Base-by-base conservation (phyloP, 495 filamentous ascomycete genomes). In the Usnea hakonensis region DNA sequence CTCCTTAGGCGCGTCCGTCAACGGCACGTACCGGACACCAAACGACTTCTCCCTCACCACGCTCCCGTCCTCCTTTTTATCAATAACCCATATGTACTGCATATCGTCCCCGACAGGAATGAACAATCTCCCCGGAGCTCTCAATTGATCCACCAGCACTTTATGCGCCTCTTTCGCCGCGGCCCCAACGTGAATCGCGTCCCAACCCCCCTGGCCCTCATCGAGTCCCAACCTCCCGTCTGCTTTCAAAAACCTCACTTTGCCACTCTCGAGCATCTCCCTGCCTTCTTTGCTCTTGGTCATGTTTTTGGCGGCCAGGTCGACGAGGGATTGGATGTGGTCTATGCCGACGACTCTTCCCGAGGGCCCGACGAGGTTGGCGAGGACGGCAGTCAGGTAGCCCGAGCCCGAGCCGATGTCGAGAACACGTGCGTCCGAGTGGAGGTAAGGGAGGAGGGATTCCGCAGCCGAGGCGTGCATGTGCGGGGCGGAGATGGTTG, bases 131-230 rank as follows among this genome's bases (percentile, higher is more conserved):
- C 94, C 94, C 0, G 92, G 92, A 6, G 81, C 77, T 63, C 82
- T 84, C 68, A 98, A 75, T 73, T 97, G 94, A 46, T 87, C 82
- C 53, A 95, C 72, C 67, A 99, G 72, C 64, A 80, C 79, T 41
- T 81, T 68, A 70, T 96, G 93, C 54, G 95, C 75, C 67, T 81
- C 79, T 65, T 75, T 79, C 17, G 95, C 93, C 28, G 90, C 90
- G 3, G 94, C 94, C 0, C 94, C 94, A 13, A 99, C 94, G 72
- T 97, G 94, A 61, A 99, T 97, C 11, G 90, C 94, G 80, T 98
- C 92, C 67, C 86, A 88, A 38, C 83, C 84, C 35, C 80, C 85
- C 19, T 73, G 67, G 55, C 64, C 65, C 1, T 38, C 57, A 10
- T 50, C 48, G 11, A 30, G 95, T 9, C 94, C 94, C 66, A 84